phyloP scores from a whole-genome alignment of 1,284 basidiomycete genomes.

The Leccinum fallax region DNA sequence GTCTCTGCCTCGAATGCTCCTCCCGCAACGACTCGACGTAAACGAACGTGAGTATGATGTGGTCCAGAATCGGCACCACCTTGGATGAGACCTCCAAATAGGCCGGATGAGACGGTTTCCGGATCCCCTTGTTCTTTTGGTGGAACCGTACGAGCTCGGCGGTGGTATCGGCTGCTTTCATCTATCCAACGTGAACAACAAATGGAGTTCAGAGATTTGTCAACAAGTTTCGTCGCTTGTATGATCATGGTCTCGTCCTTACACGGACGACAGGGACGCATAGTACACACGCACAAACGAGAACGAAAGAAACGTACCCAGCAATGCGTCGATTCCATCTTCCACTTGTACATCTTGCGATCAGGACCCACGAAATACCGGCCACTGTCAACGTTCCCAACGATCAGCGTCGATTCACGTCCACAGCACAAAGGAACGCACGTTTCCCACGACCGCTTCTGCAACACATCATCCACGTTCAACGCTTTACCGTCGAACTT shows the following conservation, averaged over 20 bases:
- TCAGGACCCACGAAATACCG: conserved; percentile 31
- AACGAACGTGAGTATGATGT: conserved; percentile 28
- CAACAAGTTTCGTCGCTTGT: neutral
- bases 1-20: neutral
- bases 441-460: conserved; percentile 15
- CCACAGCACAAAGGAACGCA: conserved; percentile 4
- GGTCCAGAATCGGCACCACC: conserved; percentile 24
- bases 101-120: conserved; percentile 18
- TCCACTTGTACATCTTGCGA: conserved; percentile 30
- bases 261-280: neutral
- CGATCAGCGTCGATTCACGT: neutral
- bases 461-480: conserved; percentile 14
- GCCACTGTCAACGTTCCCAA: conserved; percentile 14
- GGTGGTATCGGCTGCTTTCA: conserved; percentile 18
- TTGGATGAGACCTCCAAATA: conserved; percentile 25
- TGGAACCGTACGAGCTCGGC: conserved; percentile 24
- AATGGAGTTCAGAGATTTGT: neutral
- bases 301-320: neutral
- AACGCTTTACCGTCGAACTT: conserved; percentile 19
- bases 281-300: neutral
- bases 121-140: conserved; percentile 20
- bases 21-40: conserved; percentile 23
- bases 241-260: neutral
- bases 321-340: conserved; percentile 23
- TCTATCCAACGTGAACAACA: conserved; percentile 6